These are phyloP conservation scores for Hypoxylon sp. DNA, from an alignment of 2,329 filamentous ascomycete species.

Conservation along the genomic window DNA sequence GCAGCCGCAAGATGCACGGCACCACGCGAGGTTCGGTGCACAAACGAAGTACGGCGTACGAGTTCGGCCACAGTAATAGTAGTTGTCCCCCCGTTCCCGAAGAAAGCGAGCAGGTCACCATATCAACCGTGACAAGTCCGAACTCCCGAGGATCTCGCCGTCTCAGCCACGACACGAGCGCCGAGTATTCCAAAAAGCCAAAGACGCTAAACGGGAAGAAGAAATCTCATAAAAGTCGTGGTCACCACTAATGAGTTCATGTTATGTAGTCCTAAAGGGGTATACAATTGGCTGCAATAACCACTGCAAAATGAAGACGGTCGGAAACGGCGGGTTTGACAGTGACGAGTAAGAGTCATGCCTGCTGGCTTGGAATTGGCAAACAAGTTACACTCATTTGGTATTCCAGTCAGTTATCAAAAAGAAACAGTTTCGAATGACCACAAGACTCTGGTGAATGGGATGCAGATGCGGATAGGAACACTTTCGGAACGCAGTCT, in stretches of 20 bases:
- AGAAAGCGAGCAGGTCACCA: constrained; percentile 33
- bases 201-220: constrained; percentile 42
- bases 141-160: constrained; percentile 37
- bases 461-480: too few species aligned
- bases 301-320: too few species aligned
- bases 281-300: too few species aligned
- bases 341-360: too few species aligned
- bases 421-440: constrained; percentile 3
- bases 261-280: too few species aligned
- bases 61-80: constrained; percentile 33
- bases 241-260: constrained; percentile 36
- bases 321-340: too few species aligned
- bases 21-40: constrained; percentile 35
- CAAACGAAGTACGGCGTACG: constrained; percentile 39
- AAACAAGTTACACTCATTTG: constrained; percentile 23
- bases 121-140: constrained; percentile 31
- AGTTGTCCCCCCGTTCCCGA: constrained; percentile 38
- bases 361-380: constrained; percentile 18
- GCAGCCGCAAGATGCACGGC: constrained; percentile 50
- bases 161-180: constrained; percentile 36
- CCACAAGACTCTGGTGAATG: too few species aligned
- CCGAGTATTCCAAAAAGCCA: constrained; percentile 40
- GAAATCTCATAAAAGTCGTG: constrained; percentile 42
- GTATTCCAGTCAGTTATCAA: constrained; percentile 27
- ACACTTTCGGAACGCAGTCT: too few species aligned